These are phyloP conservation scores for Aethionema arabicum DNA, from an alignment of 345 rosid genomes.

Conservation along the genomic window DNA sequence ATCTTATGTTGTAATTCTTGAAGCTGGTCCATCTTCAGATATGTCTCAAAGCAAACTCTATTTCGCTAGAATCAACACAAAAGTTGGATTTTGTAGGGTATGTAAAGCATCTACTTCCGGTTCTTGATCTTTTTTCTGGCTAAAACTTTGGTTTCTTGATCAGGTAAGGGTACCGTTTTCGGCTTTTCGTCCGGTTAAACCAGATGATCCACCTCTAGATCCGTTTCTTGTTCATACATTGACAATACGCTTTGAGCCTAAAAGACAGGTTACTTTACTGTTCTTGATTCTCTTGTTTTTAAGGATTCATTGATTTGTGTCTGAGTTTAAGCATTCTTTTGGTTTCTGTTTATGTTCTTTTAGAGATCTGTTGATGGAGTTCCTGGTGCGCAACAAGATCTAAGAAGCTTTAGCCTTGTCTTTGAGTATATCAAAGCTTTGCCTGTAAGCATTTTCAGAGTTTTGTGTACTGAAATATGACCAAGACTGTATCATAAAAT, in stretches of 20 bases:
- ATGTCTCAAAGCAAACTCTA: slow-evolving; percentile 82
- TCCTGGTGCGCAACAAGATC: slow-evolving; percentile 62
- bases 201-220: slow-evolving; percentile 92
- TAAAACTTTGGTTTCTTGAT: slow-evolving; percentile 31
- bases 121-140: slow-evolving; percentile 10
- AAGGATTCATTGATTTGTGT: slow-evolving; percentile 4
- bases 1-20: slow-evolving; percentile 85
- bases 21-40: slow-evolving; percentile 92
- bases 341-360: slow-evolving; percentile 26
- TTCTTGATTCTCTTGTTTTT: slow-evolving; percentile 1
- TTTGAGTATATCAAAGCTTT: slow-evolving; percentile 86
- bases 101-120: slow-evolving; percentile 14
- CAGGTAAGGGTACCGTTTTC: slow-evolving; percentile 97
- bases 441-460: slow-evolving; percentile 58
- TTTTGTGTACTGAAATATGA: background rate
- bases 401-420: slow-evolving; percentile 80
- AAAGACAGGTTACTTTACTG: slow-evolving; percentile 68
- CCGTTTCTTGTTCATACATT: slow-evolving; percentile 91
- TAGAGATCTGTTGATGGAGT: slow-evolving; percentile 78
- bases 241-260: slow-evolving; percentile 95
- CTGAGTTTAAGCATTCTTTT: slow-evolving; percentile 10
- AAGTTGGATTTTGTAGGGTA: slow-evolving; percentile 94
- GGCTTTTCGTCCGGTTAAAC: slow-evolving; percentile 88
- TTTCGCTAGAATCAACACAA: slow-evolving; percentile 86
- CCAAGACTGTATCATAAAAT: background rate